Conservation (phyloP, 2,329 filamentous ascomycete species). For the Talaromyces sp. region DNA sequence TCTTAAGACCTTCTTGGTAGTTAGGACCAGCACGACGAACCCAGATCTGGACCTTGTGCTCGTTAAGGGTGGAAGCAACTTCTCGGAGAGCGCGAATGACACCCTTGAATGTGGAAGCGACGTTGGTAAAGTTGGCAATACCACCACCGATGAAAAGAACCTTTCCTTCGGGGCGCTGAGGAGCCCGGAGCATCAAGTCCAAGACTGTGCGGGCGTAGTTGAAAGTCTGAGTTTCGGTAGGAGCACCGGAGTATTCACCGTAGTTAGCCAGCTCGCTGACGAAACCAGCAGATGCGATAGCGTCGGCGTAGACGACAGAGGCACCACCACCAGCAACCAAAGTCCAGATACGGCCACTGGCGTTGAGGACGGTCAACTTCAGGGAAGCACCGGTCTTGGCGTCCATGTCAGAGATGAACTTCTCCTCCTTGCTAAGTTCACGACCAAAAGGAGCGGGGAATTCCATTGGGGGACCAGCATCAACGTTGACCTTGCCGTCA, state of each 20-base stretch:
- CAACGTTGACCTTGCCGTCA: slow-evolving; percentile 79
- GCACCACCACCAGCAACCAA: slow-evolving; percentile 98
- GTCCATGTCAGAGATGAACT: slow-evolving; percentile 97
- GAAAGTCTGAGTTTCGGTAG: slow-evolving; percentile 97
- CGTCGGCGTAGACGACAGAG: slow-evolving; percentile 97
- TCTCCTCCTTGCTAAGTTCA: slow-evolving; percentile 98
- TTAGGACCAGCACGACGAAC: slow-evolving; percentile 87
- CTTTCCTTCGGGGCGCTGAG: slow-evolving; percentile 82
- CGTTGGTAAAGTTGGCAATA: slow-evolving; percentile 99
- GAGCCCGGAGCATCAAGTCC: slow-evolving; percentile 93
- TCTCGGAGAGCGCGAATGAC: slow-evolving; percentile 95
- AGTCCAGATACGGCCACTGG: slow-evolving; percentile 91
- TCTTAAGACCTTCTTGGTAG: slow-evolving; percentile 99
- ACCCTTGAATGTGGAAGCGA: slow-evolving; percentile 98
- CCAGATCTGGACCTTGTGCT: slow-evolving; percentile 99
- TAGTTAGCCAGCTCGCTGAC: slow-evolving; percentile 98
- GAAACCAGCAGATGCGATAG: slow-evolving; percentile 94
- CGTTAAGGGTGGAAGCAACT: slow-evolving; percentile 75
- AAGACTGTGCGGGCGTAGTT: slow-evolving; percentile 97
- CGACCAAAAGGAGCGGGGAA: slow-evolving; percentile 98
- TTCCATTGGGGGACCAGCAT: slow-evolving; percentile 96
- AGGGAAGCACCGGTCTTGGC: slow-evolving; percentile 99
- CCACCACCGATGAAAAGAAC: slow-evolving; percentile 99
- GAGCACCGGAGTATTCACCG: slow-evolving; percentile 98
- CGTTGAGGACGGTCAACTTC: slow-evolving; percentile 95